Evolutionary conservation across 768 basidiomycete genomes (phyloP), one percentile per base, ranked within the genome.

Genomic region (Coprinopsis cinerea): DNA sequence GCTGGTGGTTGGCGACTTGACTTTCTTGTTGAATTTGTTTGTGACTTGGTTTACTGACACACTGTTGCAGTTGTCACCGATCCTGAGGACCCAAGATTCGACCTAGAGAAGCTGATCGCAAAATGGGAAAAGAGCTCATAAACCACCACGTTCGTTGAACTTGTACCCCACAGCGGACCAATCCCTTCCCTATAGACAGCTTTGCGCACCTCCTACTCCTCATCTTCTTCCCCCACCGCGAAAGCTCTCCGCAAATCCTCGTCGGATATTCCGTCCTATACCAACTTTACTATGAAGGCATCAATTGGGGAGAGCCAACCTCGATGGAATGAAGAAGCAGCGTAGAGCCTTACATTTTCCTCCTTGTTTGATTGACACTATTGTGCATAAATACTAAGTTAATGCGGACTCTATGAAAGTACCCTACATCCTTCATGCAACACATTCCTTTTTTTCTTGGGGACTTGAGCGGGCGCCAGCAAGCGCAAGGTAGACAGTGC

Each of bases 31-130:
- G n/a, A n/a, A n/a, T n/a, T n/a, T n/a, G n/a, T n/a, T n/a, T n/a
- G n/a, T n/a, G n/a, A n/a, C 34, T 25, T 49, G 24, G 40, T 42
- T 28, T 42, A 35, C 36, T 43, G 43, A 48, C 20, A 45, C 51
- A 37, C 36, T 45, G 27, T 43, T 18, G 30, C 22, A 94, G 93
- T 95, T 57, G 74, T 96, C 56, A 87, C 92, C 56, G 83, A 99
- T 75, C 90, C 93, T 35, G 95, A 97, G 59, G 85, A 97, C 69
- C 92, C 95, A 47, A 82, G 80, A 56, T 99, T 97, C 70, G 93
- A 97, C 76, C 75, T 97, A 64, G 95, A 98, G 77, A 92, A 92
- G 69, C 70, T 96, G 53, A 61, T 90, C 64, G 74, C 76, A 37
- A 80, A 82, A 63, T 83, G 82, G 77, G 88, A 89, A 68, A 81